Percentiles rank a stretch among this genome's conserved stretches.
These are phyloP conservation scores for Psilocybe sp. DNA, from an alignment of 768 basidiomycete species.

Conservation along the genomic window DNA sequence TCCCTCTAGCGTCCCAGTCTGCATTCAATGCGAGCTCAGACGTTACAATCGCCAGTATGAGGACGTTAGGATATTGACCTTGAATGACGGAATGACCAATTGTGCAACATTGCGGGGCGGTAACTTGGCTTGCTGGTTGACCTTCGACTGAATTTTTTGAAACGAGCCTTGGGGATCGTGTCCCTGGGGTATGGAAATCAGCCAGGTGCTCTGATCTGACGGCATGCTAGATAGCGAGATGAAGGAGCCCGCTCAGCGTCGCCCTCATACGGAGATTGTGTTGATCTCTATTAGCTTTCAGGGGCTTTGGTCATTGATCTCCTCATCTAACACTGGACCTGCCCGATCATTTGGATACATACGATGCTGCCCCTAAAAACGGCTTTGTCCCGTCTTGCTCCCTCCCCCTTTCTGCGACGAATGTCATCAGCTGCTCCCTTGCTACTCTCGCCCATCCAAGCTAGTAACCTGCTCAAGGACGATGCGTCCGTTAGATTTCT, in stretches of 20 bases:
- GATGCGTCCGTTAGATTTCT: constrained; percentile 42
- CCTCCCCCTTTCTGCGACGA: constrained; percentile 13
- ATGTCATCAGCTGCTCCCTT: constrained; percentile 47
- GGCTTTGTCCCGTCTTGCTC: background rate
- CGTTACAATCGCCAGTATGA: constrained; percentile 11
- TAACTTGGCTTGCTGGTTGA: constrained; percentile 53
- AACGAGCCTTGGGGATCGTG: constrained; percentile 78
- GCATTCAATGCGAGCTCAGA: constrained; percentile 16
- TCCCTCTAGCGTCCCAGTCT: constrained; percentile 93
- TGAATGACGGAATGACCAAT: constrained; percentile 82
- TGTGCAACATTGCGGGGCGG: constrained; percentile 53
- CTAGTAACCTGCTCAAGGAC: constrained; percentile 34
- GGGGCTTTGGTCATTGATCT: background rate
- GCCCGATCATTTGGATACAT: background rate
- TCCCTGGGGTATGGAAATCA: constrained; percentile 82
- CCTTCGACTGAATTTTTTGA: constrained; percentile 63
- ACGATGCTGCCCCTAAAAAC: background rate
- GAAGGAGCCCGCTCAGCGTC: constrained; percentile 8
- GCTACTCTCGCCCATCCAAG: constrained; percentile 49
- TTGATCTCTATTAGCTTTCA: constrained; percentile 20
- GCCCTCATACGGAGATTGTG: constrained; percentile 19
- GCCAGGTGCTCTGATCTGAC: constrained; percentile 94
- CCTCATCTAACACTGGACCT: background rate
- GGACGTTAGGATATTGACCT: constrained; percentile 49
- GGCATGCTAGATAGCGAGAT: constrained; percentile 56